Base-by-base conservation (phyloP, 2,329 filamentous ascomycete species). In the Chalaropsis ovoidea region DNA sequence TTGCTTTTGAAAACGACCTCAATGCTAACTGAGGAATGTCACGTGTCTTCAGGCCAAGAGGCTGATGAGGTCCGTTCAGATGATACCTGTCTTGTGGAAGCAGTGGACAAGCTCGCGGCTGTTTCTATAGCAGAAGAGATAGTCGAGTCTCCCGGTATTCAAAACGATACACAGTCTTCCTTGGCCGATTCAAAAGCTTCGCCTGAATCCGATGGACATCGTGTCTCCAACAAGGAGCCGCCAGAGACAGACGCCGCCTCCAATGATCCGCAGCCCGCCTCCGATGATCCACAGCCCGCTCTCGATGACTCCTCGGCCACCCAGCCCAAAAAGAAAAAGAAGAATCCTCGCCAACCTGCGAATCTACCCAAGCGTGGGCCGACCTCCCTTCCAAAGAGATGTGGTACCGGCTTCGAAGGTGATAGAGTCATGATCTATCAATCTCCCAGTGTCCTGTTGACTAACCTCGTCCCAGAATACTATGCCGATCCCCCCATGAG, bases 401-500 rank as follows among this genome's bases (percentile, higher is more conserved):
- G 77, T 2, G 79, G 79, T 6, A 87, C 83, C 5, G 89, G 89
- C 0, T 92, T 91, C 67, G 89, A 92, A 75, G 83, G 84, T 81
- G 70, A 61, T 70, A 24, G n/a, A 22, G 8, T 1, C 24, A n/a
- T 58, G 13, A 39, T 10, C n/a, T 39, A 10, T 58, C 31, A 19
- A 39, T 13, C 7, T 1, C 17, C 7, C 27, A 19, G 17, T 35
- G 6, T 15, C 58, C 6, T 17, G 42, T 6, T 13, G 31, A 15
- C 62, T 60, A 61, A 17, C 19, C 8, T 15, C 10, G 15, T 45
- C 22, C 24, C 66, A 82, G 86, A 91, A 68, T 90, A 84, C 73
- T 94, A 84, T 72, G 85, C 88, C 13, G 93, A 97, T 73, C 81
- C 86, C 0, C 91, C 91, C 0, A 76, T 95, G 68, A 92, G 87